Evolutionary conservation across 2,329 filamentous ascomycete species (phyloP), one percentile per base, ranked within the genome.

Genomic region (Talaromyces sp.): DNA sequence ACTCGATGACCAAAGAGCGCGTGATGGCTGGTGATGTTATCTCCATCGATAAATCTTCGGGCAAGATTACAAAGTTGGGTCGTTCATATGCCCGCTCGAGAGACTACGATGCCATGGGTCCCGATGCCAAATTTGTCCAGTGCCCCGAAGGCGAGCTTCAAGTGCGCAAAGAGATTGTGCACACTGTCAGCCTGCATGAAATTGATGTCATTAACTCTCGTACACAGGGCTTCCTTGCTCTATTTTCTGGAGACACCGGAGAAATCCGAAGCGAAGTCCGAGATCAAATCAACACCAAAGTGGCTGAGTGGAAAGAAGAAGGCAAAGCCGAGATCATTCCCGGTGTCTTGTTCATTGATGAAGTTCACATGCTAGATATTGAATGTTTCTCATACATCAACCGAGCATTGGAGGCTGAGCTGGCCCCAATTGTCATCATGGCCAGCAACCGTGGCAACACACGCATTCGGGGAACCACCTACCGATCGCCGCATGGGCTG

Each of bases 361-460:
- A 99, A 79, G 93, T 99, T 5, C 94, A 99, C 81, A 97, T 99
- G 93, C 89, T 99, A 61, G 94, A 99, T 74, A 97, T 97, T 65
- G 94, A 99, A 77, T 97, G 93, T 80, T 99, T 96, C 81, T 95
- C 92, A 51, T 99, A 96, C 81, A 89, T 99, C 82, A 99, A 99
- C 81, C 90, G 94, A 57, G 94, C 94, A 0, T 83, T 99, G 51
- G 94, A 99, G 77, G 91, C 92, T 62, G 92, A 97, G 69, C 84
- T 99, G 32, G 92, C 94, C 1, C 94, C 94, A 43, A 92, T 99
- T 65, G 92, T 99, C 75, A 99, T 99, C 77, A 99, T 99, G 94
- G 94, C 94, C 58, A 96, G 90, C 82, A 99, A 99, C 80, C 85
- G 94, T 62, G 94, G 94, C 65, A 86, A 92, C 75, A 90, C 94